phyloP scores from a whole-genome alignment of 768 basidiomycete genomes.

The Antrodiella citrinella region DNA sequence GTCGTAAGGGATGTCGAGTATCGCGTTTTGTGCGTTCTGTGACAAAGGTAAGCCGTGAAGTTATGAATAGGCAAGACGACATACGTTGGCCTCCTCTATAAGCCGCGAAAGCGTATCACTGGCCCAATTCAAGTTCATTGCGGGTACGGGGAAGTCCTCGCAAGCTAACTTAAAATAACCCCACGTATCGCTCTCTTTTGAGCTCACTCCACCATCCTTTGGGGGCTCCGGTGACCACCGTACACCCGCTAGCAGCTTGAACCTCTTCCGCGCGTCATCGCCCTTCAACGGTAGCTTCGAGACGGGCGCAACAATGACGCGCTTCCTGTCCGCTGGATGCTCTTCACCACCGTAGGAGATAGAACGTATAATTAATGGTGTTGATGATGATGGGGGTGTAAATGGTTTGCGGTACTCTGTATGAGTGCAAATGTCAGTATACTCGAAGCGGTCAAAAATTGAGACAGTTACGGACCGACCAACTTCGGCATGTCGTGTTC shows the following conservation, averaged over 20 bases:
- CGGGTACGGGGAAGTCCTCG: conserved; percentile 74
- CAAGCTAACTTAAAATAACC: conserved; percentile 90
- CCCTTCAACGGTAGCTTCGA: conserved; percentile 59
- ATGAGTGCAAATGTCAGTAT: no score
- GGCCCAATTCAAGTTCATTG: conserved; percentile 93
- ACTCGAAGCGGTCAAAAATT: background rate
- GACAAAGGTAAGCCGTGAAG: no score
- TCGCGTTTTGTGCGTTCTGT: conserved; percentile 36
- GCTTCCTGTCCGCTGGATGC: conserved; percentile 67
- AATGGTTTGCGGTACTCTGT: conserved; percentile 81
- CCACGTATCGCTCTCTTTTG: conserved; percentile 39
- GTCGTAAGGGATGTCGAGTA: conserved; percentile 72
- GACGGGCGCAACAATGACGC: conserved; percentile 67
- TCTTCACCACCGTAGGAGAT: conserved; percentile 70
- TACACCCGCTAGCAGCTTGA: conserved; percentile 83
- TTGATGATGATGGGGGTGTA: conserved; percentile 47
- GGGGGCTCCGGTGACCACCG: conserved; percentile 78
- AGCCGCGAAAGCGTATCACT: conserved; percentile 78
- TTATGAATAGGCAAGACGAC: conserved; percentile 24
- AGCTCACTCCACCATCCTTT: conserved; percentile 51
- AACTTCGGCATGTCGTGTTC: conserved; percentile 86
- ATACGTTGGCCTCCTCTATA: conserved; percentile 76
- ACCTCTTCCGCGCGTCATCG: conserved; percentile 66
- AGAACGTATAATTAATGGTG: conserved; percentile 64
- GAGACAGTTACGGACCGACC: conserved; percentile 42